These are phyloP conservation scores for Chaetothyriales sp. DNA, from an alignment of 2,329 filamentous ascomycete species.

Conservation along the genomic window DNA sequence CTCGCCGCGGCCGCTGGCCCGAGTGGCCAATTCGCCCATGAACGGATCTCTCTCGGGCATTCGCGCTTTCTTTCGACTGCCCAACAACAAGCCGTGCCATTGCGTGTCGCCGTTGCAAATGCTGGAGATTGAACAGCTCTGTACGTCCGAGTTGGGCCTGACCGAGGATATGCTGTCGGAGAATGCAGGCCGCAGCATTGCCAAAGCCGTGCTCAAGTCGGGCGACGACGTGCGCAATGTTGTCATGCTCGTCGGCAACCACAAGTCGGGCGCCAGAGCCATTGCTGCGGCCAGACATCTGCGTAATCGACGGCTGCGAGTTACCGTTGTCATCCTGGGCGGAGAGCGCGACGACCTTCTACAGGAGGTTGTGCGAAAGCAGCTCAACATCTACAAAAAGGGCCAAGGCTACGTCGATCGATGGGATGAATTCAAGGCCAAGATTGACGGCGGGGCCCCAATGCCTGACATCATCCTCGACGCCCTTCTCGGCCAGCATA, in stretches of 20 bases:
- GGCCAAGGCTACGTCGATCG: slow-evolving; percentile 61
- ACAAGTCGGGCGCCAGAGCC: slow-evolving; percentile 72
- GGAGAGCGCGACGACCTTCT: slow-evolving; percentile 71
- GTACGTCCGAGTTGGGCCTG: slow-evolving; percentile 72
- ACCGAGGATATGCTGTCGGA: slow-evolving; percentile 85
- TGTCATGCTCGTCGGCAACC: slow-evolving; percentile 87
- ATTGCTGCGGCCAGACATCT: slow-evolving; percentile 78
- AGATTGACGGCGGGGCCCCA: slow-evolving; percentile 32
- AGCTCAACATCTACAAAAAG: slow-evolving; percentile 70
- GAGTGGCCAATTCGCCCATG: slow-evolving; percentile 28
- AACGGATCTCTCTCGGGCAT: slow-evolving; percentile 21
- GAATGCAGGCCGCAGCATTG: slow-evolving; percentile 77
- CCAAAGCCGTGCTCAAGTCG: slow-evolving; percentile 63
- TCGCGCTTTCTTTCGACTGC: slow-evolving; percentile 35
- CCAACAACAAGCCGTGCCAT: slow-evolving; percentile 43
- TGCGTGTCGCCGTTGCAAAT: slow-evolving; percentile 62
- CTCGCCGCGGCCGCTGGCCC: slow-evolving; percentile 13
- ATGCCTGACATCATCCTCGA: slow-evolving; percentile 74
- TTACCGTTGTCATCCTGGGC: slow-evolving; percentile 72
- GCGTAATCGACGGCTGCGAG: slow-evolving; percentile 65
- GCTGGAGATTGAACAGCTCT: slow-evolving; percentile 83
- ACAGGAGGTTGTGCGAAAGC: slow-evolving; percentile 64
- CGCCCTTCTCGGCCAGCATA: slow-evolving; percentile 71
- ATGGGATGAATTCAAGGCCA: slow-evolving; percentile 45
- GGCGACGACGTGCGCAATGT: slow-evolving; percentile 33